Percentiles rank a stretch among this genome's conserved stretches.
phyloP scores from a whole-genome alignment of 73 alveolate genomes.

The Paramecium sonneborni region DNA sequence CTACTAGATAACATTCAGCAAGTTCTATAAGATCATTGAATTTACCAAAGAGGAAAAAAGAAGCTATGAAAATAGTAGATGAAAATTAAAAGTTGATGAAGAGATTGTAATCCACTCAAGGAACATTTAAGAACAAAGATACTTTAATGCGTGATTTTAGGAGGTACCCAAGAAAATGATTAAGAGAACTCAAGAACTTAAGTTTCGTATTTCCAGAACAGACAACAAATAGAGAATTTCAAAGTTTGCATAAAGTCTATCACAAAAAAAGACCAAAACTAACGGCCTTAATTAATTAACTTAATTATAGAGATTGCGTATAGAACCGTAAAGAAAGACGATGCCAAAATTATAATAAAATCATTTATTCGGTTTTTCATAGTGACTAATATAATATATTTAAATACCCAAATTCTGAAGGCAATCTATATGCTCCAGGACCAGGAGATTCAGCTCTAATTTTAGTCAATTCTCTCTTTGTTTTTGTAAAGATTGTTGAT shows the following conservation, averaged over 20 bases:
- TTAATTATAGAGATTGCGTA: background rate
- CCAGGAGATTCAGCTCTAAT: conserved; percentile 37
- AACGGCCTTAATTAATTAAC: background rate
- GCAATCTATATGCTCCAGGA: conserved; percentile 61
- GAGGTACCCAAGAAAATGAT: background rate
- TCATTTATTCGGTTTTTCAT: conserved; percentile 19
- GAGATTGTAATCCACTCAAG: conserved; percentile 29
- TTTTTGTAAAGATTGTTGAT: background rate
- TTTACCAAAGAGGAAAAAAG: conserved; percentile 14
- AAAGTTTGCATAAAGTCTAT: background rate
- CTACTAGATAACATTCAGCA: conserved; percentile 54
- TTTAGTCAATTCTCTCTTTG: background rate
- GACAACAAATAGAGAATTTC: background rate
- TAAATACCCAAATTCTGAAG: conserved; percentile 62
- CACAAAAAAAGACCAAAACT: background rate
- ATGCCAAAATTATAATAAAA: background rate
- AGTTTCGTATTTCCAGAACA: conserved; percentile 30
- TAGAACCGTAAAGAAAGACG: conserved; percentile 35
- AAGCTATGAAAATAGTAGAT: conserved; percentile 27
- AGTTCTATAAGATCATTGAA: conserved; percentile 41
- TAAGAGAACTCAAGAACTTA: conserved; percentile 41
- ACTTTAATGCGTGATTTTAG: conserved; percentile 8
- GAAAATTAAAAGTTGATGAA: conserved; percentile 24
- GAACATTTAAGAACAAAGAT: conserved; percentile 34
- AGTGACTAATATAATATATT: background rate